phyloP scores from a whole-genome alignment of 2,329 filamentous ascomycete genomes.

The Talaromyces marneffei region DNA sequence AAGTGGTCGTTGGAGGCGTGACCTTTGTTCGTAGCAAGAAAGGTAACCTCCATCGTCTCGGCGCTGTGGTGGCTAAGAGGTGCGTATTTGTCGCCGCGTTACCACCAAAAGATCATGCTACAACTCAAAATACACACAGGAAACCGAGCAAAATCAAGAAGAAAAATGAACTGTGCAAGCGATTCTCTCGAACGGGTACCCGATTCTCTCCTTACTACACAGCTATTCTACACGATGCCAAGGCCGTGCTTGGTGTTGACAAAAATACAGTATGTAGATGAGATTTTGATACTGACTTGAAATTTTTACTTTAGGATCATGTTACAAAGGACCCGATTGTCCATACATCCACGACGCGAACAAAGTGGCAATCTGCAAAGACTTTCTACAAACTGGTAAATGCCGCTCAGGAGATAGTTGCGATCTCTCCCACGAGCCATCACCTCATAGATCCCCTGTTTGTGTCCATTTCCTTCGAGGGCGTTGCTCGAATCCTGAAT shows the following conservation, averaged over 20 bases:
- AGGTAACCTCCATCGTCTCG: conserved; percentile 76
- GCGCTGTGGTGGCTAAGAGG: conserved; percentile 69
- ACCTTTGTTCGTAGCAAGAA: conserved; percentile 80
- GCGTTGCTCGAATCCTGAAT: conserved; percentile 79
- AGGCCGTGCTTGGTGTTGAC: conserved; percentile 44
- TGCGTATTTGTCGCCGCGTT: conserved; percentile 44
- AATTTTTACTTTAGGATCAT: conserved; percentile 60
- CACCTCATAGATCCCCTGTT: conserved; percentile 74
- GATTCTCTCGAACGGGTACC: conserved; percentile 52
- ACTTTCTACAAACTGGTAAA: conserved; percentile 70
- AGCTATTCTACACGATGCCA: conserved; percentile 26
- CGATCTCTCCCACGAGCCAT: conserved; percentile 84
- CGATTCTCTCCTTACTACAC: conserved; percentile 24
- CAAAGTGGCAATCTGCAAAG: conserved; percentile 87
- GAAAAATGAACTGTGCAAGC: conserved; percentile 67
- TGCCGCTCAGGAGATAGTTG: conserved; percentile 74
- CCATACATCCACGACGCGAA: conserved; percentile 75
- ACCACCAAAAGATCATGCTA: conserved; percentile 2
- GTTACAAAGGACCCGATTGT: conserved; percentile 73
- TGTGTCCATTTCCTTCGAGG: conserved; percentile 88
- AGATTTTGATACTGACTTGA: conserved; percentile 25
- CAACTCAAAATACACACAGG: conserved; percentile 22
- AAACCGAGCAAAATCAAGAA: conserved; percentile 55
- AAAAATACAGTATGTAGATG: conserved; percentile 2
- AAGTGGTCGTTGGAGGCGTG: conserved; percentile 66